Base-by-base conservation (phyloP, 1,284 basidiomycete genomes). In the Pisolithus thermaeus region DNA sequence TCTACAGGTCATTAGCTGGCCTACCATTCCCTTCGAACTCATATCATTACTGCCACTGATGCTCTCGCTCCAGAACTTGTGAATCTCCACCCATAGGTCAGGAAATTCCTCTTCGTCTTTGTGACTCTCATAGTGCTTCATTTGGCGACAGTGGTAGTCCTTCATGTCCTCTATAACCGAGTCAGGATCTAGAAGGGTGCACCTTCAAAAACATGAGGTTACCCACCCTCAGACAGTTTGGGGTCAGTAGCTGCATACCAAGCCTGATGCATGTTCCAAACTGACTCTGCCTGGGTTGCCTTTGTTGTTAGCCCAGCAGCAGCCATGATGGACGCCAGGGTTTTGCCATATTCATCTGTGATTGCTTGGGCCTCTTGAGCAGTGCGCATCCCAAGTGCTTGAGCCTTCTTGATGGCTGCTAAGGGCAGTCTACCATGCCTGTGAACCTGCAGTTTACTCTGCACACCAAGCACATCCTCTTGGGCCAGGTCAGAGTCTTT, bases 291-390 rank as follows among this genome's bases (percentile, higher is more conserved):
- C 8, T 23, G 1, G 7, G 28, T 52, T n/a, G 47, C 5, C 42
- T 49, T 49, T 7, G n/a, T 32, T 1, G 25, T 14, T 11, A 52
- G 45, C 18, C 51, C 35, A 27, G 51, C 51, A 40, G 30, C 14
- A 20, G 40, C 42, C 30, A 52, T 28, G 18, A 52, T 52, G 1
- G 18, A 23, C n/a, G 22, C 6, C 9, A 25, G 3, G 8, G 27
- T 32, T 49, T 52, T 52, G n/a, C 32, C 50, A 49, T 52, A 52
- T 40, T 52, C 40, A 4, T 44, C 25, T 28, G 39, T 46, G 42
- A 52, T 52, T 6, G 50, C 22, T 7, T 23, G 5, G 3, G 32
- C 51, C 41, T 52, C 40, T 18, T 14, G 3, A 20, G 32, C 16
- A 18, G 41, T 48, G 20, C 11, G 3, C 7, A 39, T 35, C 4